A percentile compares a stretch with the other conserved stretches of the same genome.
phyloP scores from a whole-genome alignment of 2,329 filamentous ascomycete genomes.

The Curvularia verruculosa region DNA sequence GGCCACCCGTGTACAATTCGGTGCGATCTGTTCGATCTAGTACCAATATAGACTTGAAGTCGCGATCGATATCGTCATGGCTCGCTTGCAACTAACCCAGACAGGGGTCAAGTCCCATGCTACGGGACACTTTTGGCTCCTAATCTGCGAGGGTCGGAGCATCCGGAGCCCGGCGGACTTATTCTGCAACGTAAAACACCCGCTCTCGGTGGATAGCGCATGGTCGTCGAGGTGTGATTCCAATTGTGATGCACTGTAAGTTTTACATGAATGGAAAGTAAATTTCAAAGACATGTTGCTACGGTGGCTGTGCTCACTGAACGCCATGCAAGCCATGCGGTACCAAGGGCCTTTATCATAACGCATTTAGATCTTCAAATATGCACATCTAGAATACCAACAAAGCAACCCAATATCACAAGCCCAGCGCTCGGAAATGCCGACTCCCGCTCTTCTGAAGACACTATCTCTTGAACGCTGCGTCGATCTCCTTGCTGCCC shows the following conservation, averaged over 20 bases:
- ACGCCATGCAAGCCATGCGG: constrained; percentile 9
- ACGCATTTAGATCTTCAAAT: constrained; percentile 3
- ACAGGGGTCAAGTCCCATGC: constrained; percentile 6
- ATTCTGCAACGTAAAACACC: not conserved
- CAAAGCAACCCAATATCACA: constrained; percentile 3
- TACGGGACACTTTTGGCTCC: not conserved
- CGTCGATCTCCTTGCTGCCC: constrained; percentile 37
- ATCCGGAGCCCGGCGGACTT: constrained; percentile 9
- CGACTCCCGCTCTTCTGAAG: constrained; percentile 25
- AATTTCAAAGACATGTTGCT: not conserved
- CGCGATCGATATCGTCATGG: constrained; percentile 40
- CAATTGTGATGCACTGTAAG: not conserved
- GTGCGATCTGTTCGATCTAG: constrained; percentile 19
- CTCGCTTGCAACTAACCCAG: constrained; percentile 7
- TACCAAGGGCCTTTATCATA: not conserved
- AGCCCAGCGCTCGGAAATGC: constrained; percentile 14
- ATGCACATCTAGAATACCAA: constrained; percentile 8
- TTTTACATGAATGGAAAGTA: not conserved
- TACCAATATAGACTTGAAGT: constrained; percentile 26
- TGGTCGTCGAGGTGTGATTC: not conserved
- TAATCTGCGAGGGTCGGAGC: not conserved
- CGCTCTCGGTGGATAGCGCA: constrained; percentile 4
- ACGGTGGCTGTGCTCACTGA: not conserved
- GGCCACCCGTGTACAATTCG: not conserved
- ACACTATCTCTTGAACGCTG: constrained; percentile 40